Base-by-base conservation (phyloP, 495 filamentous ascomycete species). In the Pseudoneurospora amorphoporcata region DNA sequence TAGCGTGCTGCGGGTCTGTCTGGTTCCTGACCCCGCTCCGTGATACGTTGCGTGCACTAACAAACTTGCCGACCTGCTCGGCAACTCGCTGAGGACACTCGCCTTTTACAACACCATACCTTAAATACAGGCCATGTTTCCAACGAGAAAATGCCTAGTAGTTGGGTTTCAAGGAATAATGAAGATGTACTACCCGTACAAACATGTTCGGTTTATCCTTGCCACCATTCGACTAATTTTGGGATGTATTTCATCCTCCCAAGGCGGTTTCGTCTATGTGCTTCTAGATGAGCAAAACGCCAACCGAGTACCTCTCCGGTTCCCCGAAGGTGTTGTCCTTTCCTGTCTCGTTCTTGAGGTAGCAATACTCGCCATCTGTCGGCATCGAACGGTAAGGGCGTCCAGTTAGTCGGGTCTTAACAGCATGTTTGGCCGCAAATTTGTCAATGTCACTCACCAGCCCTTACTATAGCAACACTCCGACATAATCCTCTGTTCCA, bases 301-400 rank as follows among this genome's bases (percentile, higher is more conserved):
- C 80, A 41, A 79, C 81, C 14, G 79, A 75, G 68, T 75, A 81
- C 0, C 8, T n/a, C 10, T 71, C 53, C 17, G 80, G 74, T 1
- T 39, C 19, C 0, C 79, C 79, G 71, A 74, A 71, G 9, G 80
- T 81, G 42, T 68, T 82, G 45, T 53, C 80, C 3, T 74, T 77
- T 17, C 71, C 76, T 10, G 82, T 82, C 3, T 71, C 79, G 38
- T 81, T 83, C 73, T 83, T 83, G 70, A 83, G 69, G 53, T 79
- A 82, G 71, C 81, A 83, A 42, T 77, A 81, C 0, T 71, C 73
- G 9, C 75, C 73, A 12, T 53, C 73, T 74, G 32, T 37, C 9
- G 9, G n/a, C 23, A 68, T 16, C 69, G 29, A 38, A 39, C 37
- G 19, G 8, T 19, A 35, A 47, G 4, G n/a, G n/a, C 45, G 10